Evolutionary conservation across 108 stramenopile genomes (phyloP).

Genomic region (Skeletonema costatum): DNA sequence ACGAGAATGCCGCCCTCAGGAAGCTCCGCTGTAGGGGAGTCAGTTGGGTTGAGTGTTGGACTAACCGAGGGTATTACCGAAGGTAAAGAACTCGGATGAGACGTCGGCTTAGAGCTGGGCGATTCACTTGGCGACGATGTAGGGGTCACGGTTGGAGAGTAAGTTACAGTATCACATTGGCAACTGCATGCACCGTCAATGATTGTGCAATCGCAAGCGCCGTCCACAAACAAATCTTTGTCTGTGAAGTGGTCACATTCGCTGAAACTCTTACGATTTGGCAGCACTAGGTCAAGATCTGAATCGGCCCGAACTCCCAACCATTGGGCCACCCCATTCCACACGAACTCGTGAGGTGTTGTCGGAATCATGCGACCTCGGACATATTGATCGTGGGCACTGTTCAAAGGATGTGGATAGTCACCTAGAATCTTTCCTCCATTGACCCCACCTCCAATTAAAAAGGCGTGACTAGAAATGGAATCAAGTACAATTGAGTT

Average conservation of each 20-base stretch:
- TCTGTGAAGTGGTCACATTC: constrained; percentile 32
- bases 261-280: constrained; percentile 42
- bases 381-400: constrained; percentile 5
- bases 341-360: constrained; percentile 49
- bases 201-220: constrained; percentile 16
- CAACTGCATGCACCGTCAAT: not conserved
- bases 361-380: constrained; percentile 58
- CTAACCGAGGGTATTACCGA: not conserved
- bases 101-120: not conserved
- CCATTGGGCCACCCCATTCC: constrained; percentile 63
- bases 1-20: not conserved
- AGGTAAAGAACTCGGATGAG: not conserved
- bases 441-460: constrained; percentile 34
- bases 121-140: not conserved
- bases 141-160: not conserved
- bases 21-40: not conserved
- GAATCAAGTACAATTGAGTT: not conserved
- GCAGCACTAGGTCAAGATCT: constrained; percentile 35
- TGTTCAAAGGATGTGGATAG: constrained; percentile 34
- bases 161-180: not conserved
- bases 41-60: not conserved
- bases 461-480: constrained; percentile 28
- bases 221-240: constrained; percentile 27
- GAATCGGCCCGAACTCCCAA: constrained; percentile 30
- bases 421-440: constrained; percentile 38